Evolutionary conservation across 305 asterid species (phyloP).

Genomic region (Fraxinus nigra): DNA sequence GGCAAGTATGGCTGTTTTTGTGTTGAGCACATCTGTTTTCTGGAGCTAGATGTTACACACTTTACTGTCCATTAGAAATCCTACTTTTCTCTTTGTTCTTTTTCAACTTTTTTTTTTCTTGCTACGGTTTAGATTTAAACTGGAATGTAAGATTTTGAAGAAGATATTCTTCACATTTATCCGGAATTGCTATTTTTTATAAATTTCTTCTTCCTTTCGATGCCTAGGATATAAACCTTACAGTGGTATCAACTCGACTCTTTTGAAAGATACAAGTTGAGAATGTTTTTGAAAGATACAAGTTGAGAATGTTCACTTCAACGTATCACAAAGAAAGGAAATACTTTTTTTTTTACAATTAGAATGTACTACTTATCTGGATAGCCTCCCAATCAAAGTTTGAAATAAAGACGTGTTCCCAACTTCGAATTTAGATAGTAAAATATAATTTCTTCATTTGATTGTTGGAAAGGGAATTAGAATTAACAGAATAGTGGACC

Average conservation of each 20-base stretch:
- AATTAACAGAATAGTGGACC: neutral
- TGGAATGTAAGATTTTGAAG: constrained; percentile 10
- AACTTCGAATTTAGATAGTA: neutral
- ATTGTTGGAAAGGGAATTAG: neutral
- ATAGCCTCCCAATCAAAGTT: neutral
- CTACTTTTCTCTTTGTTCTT: neutral
- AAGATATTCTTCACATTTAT: neutral
- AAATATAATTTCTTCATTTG: neutral
- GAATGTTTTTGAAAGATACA: neutral
- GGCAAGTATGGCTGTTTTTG: neutral
- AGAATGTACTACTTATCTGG: neutral
- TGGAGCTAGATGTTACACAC: neutral
- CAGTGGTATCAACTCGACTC: neutral
- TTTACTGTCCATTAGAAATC: neutral
- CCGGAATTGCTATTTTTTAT: neutral
- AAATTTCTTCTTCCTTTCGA: neutral
- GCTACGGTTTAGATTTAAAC: constrained; percentile 1
- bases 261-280: neutral
- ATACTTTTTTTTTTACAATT: neutral
- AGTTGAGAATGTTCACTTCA: neutral
- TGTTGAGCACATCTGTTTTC: neutral
- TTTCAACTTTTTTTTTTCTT: neutral
- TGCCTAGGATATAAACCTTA: neutral
- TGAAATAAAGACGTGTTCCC: neutral
- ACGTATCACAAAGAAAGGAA: neutral